Evolutionary conservation across 768 basidiomycete species (phyloP).

Genomic region (Collybiopsis confluens): DNA sequence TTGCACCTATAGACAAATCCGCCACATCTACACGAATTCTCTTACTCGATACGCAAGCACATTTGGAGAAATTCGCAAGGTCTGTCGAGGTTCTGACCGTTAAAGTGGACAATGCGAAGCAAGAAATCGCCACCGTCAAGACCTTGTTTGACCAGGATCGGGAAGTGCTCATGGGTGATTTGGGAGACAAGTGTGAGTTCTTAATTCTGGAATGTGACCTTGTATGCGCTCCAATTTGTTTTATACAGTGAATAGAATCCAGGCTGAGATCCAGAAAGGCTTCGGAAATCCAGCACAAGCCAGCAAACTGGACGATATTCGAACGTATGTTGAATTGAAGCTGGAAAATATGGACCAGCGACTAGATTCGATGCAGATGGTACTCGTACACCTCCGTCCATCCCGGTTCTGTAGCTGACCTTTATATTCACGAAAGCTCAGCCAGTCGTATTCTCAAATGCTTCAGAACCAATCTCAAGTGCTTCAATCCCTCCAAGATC

Average conservation of each 20-base stretch:
- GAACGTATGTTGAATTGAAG: conserved; percentile 35
- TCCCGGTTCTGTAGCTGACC: neutral
- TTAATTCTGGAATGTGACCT: conserved; percentile 14
- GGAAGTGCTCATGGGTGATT: conserved; percentile 51
- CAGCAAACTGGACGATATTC: conserved; percentile 31
- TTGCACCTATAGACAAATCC: conserved; percentile 57
- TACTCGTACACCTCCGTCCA: conserved; percentile 44
- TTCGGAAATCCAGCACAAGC: conserved; percentile 56
- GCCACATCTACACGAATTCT: conserved; percentile 70
- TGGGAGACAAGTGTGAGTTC: conserved; percentile 51
- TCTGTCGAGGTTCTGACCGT: conserved; percentile 49
- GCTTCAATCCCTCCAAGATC: conserved; percentile 58
- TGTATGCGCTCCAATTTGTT: conserved; percentile 1
- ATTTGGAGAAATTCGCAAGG: conserved; percentile 62
- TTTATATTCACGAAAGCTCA: conserved; percentile 14
- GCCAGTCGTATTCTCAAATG: conserved; percentile 25
- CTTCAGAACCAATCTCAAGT: conserved; percentile 53
- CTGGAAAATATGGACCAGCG: conserved; percentile 49
- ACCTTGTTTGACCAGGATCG: conserved; percentile 57
- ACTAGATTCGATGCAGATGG: conserved; percentile 45
- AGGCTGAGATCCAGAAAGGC: conserved; percentile 54
- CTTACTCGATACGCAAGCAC: conserved; percentile 68
- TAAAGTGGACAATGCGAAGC: conserved; percentile 46
- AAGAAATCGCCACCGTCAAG: conserved; percentile 49
- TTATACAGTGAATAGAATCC: conserved; percentile 55